A percentile compares a stretch with the other conserved stretches of the same genome.
Conservation (phyloP, 129 eudicot species). For the Lactuca sativa region DNA sequence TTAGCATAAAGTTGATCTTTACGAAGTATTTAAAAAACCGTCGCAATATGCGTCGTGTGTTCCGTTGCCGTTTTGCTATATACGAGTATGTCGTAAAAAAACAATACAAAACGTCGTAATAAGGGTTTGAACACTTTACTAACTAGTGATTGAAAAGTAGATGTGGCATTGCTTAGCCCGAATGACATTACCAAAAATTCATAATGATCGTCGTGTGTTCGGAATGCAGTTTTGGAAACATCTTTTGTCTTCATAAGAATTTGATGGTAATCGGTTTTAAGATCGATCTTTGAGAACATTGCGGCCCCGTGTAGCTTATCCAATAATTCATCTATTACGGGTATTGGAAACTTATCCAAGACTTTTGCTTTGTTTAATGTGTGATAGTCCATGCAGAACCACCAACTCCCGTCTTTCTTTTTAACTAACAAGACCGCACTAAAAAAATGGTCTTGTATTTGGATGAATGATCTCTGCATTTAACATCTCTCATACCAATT, state of each 20-base stretch:
- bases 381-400: neutral
- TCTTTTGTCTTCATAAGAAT: neutral
- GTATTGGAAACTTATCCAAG: neutral
- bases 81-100: neutral
- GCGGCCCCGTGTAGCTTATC: neutral
- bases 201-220: no score
- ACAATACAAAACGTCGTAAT: neutral
- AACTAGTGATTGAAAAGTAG: neutral
- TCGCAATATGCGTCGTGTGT: neutral
- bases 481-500: neutral
- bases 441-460: neutral
- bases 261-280: neutral
- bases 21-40: neutral
- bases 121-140: neutral
- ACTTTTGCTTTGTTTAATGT: neutral
- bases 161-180: neutral
- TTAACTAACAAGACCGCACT: neutral
- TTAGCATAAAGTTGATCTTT: neutral
- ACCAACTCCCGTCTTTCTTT: neutral
- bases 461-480: neutral
- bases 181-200: neutral
- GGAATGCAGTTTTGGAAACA: neutral
- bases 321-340: neutral
- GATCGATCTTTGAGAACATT: neutral
- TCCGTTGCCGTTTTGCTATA: neutral